These are phyloP conservation scores for Corylus heterophylla DNA, from an alignment of 306 rosid species.

Conservation along the genomic window DNA sequence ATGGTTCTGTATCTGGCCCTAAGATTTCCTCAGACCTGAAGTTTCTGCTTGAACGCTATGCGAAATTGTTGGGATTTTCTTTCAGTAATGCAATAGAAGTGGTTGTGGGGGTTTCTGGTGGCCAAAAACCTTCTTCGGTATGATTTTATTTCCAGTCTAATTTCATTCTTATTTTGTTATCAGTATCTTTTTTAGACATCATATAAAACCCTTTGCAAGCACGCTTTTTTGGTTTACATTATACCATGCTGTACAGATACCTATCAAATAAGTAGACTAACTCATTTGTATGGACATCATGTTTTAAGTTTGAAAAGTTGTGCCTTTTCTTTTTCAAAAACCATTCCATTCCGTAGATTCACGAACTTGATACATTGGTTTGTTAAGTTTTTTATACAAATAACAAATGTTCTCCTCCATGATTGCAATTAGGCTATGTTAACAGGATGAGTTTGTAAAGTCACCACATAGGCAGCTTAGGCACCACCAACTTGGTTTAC, in stretches of 20 bases:
- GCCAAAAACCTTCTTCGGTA: conserved; percentile 61
- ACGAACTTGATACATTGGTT: neutral
- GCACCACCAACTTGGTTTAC: neutral
- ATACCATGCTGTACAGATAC: neutral
- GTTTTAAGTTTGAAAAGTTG: neutral
- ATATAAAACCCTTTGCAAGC: neutral
- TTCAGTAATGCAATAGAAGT: conserved; percentile 62
- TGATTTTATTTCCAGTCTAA: conserved; percentile 15
- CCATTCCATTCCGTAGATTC: neutral
- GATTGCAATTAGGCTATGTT: neutral
- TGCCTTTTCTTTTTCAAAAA: neutral
- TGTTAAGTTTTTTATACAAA: neutral
- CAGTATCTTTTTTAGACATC: neutral
- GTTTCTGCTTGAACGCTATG: conserved; percentile 72
- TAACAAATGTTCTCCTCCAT: neutral
- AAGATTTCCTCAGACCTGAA: conserved; percentile 68
- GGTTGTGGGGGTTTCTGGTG: conserved; percentile 51
- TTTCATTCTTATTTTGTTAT: neutral
- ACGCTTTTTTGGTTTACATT: neutral
- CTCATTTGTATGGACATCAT: neutral
- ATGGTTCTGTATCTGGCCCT: conserved; percentile 57
- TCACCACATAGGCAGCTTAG: neutral
- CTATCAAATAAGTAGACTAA: neutral
- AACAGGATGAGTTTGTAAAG: neutral
- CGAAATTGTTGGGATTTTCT: conserved; percentile 68